phyloP scores from a whole-genome alignment of 768 basidiomycete species.

The Rubroboletus satanas region DNA sequence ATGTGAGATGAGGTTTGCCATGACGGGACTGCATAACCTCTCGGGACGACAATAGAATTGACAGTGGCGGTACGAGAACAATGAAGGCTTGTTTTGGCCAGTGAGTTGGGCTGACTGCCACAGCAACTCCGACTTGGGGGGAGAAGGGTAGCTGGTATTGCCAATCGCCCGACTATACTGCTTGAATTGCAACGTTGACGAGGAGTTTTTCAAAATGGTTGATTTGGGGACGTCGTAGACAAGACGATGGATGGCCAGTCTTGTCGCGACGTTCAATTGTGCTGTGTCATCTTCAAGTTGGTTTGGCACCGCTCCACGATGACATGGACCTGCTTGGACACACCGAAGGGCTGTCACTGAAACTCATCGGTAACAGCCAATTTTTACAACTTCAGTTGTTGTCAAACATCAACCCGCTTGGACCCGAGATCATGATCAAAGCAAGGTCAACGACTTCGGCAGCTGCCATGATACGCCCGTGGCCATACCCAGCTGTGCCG shows the following conservation, averaged over 20 bases:
- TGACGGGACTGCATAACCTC: neutral
- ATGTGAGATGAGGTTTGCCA: neutral
- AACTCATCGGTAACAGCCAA: neutral
- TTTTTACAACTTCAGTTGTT: neutral
- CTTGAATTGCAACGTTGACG: neutral
- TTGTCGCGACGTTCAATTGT: neutral
- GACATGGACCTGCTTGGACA: conserved; percentile 2
- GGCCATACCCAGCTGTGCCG: neutral
- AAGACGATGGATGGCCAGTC: neutral
- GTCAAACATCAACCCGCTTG: neutral
- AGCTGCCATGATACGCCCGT: conserved; percentile 1
- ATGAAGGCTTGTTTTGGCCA: neutral
- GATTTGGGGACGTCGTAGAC: neutral
- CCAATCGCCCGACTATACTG: neutral
- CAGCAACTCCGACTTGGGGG: neutral
- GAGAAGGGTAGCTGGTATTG: neutral
- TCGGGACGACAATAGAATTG: neutral
- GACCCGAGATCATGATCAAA: conserved; percentile 12
- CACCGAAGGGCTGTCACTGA: neutral
- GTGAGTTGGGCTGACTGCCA: neutral
- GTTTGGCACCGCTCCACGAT: neutral
- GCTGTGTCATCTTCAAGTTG: neutral
- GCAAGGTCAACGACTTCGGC: conserved; percentile 16
- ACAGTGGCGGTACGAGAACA: neutral
- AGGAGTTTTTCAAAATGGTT: neutral